phyloP scores from a whole-genome alignment of 306 rosid species.

The Cicer judaicum region DNA sequence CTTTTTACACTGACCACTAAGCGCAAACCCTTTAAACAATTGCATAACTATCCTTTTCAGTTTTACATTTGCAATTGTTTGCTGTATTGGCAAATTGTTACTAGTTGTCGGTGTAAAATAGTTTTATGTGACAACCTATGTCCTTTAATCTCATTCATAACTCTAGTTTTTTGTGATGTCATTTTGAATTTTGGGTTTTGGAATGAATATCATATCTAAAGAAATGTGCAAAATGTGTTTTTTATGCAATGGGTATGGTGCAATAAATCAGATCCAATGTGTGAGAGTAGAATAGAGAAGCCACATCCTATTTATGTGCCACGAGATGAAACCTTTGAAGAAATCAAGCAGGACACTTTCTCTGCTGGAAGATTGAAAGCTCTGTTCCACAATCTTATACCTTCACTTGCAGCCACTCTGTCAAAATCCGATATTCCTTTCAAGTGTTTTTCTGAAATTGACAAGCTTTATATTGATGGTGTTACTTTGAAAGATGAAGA shows the following conservation, averaged over 20 bases:
- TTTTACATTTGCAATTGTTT: too few species aligned
- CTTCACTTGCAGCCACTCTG: constrained; percentile 71
- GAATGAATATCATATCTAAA: constrained; percentile 36
- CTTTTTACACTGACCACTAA: neutral
- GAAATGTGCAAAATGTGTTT: constrained; percentile 16
- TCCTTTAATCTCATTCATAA: too few species aligned
- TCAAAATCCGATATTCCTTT: constrained; percentile 86
- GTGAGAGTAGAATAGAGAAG: constrained; percentile 89
- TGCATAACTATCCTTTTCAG: too few species aligned
- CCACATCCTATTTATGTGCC: constrained; percentile 98
- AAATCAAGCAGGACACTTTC: constrained; percentile 83
- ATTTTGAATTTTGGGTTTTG: constrained; percentile 28
- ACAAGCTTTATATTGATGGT: constrained; percentile 82
- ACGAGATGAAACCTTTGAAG: constrained; percentile 90
- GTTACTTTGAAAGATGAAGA: constrained; percentile 70
- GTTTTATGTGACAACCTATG: too few species aligned
- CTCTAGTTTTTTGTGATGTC: neutral
- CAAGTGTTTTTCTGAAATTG: constrained; percentile 85
- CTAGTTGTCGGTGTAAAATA: too few species aligned
- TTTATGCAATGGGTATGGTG: constrained; percentile 30
- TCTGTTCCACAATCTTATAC: constrained; percentile 87
- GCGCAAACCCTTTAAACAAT: too few species aligned
- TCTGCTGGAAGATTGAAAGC: constrained; percentile 91
- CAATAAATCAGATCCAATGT: constrained; percentile 59
- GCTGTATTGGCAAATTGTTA: too few species aligned